A percentile compares a stretch with the other conserved stretches of the same genome.
phyloP scores from a whole-genome alignment of 306 rosid species.

The Ziziphus jujuba region DNA sequence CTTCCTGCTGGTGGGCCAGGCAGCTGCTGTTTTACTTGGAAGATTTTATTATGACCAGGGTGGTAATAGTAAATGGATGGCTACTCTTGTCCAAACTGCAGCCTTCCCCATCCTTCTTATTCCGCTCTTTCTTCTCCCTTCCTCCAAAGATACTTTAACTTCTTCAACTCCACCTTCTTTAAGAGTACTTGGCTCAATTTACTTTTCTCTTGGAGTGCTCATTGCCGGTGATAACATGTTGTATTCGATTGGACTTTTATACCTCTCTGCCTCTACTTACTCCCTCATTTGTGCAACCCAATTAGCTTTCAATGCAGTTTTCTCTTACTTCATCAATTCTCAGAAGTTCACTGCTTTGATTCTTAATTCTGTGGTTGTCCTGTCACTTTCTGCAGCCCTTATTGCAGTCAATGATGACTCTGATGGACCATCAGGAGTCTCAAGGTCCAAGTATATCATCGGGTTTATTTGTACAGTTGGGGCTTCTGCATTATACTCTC shows the following conservation, averaged over 20 bases:
- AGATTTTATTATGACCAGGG: conserved; percentile 86
- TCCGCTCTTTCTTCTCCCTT: conserved; percentile 56
- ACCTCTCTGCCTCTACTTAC: conserved; percentile 90
- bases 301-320: conserved; percentile 81
- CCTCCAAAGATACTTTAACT: conserved; percentile 40
- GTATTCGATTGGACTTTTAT: conserved; percentile 77
- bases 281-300: conserved; percentile 84
- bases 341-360: conserved; percentile 80
- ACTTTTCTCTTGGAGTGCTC: conserved; percentile 59
- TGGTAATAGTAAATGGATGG: conserved; percentile 92
- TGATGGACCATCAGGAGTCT: conserved; percentile 43
- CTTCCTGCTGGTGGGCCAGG: conserved; percentile 74
- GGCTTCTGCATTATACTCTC: conserved; percentile 83
- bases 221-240: conserved; percentile 78
- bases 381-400: conserved; percentile 69
- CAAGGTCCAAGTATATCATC: conserved; percentile 40
- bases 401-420: conserved; percentile 75
- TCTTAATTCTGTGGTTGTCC: conserved; percentile 62
- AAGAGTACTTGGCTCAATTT: conserved; percentile 36
- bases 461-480: conserved; percentile 78
- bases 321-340: conserved; percentile 79
- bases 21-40: conserved; percentile 83
- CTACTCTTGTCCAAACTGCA: conserved; percentile 86
- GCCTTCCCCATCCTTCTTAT: conserved; percentile 68
- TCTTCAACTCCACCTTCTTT: conserved; percentile 37